Conservation (phyloP, 768 basidiomycete genomes). For the Mycena pura region DNA sequence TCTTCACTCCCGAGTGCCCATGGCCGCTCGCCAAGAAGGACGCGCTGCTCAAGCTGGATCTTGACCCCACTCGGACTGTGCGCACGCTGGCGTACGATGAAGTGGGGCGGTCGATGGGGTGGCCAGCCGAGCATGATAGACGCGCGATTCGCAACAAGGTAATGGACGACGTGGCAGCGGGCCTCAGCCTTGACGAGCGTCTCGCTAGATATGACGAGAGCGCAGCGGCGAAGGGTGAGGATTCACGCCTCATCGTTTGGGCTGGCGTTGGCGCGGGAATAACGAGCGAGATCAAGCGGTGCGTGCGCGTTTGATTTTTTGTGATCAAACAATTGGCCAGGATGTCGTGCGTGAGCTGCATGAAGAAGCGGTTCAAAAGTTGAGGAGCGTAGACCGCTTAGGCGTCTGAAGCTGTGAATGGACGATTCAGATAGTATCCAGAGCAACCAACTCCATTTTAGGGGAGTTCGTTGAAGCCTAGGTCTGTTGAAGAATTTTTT, state of each 20-base stretch:
- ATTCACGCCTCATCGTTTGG: constrained; percentile 45
- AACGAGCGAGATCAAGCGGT: constrained; percentile 36
- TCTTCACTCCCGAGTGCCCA: constrained; percentile 50
- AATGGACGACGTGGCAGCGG: constrained; percentile 37
- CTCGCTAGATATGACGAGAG: constrained; percentile 36
- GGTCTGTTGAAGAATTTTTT: no score
- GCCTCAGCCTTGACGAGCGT: constrained; percentile 36
- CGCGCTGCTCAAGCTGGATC: constrained; percentile 41
- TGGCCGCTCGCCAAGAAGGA: constrained; percentile 47
- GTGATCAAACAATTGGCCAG: no score
- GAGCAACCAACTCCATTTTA: no score
- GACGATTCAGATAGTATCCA: no score
- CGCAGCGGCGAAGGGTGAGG: constrained; percentile 36
- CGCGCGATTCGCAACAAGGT: constrained; percentile 47
- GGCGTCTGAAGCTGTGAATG: no score
- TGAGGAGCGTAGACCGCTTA: no score
- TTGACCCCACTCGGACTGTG: constrained; percentile 40
- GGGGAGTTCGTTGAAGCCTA: no score
- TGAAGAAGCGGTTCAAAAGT: neutral
- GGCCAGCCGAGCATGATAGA: constrained; percentile 51
- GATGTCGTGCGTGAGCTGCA: constrained; percentile 4
- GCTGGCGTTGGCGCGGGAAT: constrained; percentile 49
- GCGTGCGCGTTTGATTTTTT: constrained; percentile 2
- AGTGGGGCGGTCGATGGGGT: constrained; percentile 41
- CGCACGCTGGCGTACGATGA: constrained; percentile 51